phyloP scores from a whole-genome alignment of 2,329 filamentous ascomycete species.

The Ceratocystis eucalypticola region DNA sequence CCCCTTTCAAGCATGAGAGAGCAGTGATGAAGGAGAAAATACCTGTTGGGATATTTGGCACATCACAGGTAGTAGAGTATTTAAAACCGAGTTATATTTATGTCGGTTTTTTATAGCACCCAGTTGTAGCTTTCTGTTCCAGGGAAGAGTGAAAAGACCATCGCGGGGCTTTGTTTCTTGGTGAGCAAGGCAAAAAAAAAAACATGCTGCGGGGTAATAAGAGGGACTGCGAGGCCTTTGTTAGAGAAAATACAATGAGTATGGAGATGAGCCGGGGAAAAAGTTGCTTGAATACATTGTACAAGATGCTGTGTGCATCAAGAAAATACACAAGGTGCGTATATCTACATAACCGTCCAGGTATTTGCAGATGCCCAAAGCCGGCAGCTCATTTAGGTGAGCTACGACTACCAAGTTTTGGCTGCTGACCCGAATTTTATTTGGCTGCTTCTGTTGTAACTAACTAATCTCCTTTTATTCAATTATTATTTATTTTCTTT shows the following conservation, averaged over 20 bases:
- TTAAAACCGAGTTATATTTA: too few relatives aligned
- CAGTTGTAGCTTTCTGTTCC: background rate
- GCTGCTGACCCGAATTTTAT: background rate
- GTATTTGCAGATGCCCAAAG: background rate
- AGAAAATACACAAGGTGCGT: background rate
- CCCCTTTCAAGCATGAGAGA: background rate
- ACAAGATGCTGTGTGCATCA: background rate
- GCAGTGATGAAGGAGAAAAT: background rate
- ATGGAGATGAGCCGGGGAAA: background rate
- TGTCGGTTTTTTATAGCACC: background rate
- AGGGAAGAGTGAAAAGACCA: background rate
- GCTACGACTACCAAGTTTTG: background rate
- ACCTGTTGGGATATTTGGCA: too few relatives aligned
- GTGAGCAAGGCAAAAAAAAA: background rate
- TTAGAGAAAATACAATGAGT: background rate
- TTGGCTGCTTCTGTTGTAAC: background rate
- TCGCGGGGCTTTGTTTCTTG: slow-evolving; percentile 1
- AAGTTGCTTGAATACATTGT: background rate
- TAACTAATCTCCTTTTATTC: background rate
- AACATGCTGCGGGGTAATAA: slow-evolving; percentile 1
- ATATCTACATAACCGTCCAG: background rate
- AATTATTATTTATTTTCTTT: background rate
- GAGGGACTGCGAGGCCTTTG: too few relatives aligned
- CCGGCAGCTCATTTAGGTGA: background rate
- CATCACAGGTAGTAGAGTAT: too few relatives aligned